Base-by-base conservation (phyloP, 169 alveolate genomes). In the Theileria parva region DNA sequence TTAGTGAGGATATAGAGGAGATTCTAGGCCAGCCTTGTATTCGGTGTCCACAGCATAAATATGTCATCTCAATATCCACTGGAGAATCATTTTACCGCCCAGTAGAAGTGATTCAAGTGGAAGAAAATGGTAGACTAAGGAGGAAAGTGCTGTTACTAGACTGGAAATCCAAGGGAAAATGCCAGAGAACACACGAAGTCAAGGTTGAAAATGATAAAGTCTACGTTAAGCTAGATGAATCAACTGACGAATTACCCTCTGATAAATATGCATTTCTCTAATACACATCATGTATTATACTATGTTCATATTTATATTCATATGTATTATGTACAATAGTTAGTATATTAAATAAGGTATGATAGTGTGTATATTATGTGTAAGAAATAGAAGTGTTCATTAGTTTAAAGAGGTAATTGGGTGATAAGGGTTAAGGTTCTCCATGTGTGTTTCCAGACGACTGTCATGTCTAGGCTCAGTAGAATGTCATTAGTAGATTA, bases 61-160 rank as follows among this genome's bases (percentile, higher is more conserved):
- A 84, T 69, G 66, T 88, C 0, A 88, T 88, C 4, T 88, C 93
- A 6, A 53, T 88, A 12, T 11, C 39, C 27, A 88, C 92, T 21
- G 93, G 93, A 12, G 89, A 88, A 37, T 85, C 93, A 32, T 88
- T 81, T 68, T 88, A 87, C 79, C 88, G 84, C 79, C 74, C 87
- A 15, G 87, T 77, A 6, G 79, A 78, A 11, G 77, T 85, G 25
- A 37, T 61, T 27, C 48, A 37, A 4, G 23, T n/a, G 12, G 66
- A 57, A 27, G 76, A 66, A 59, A 28, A 37, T 53, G 63, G 51
- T 0, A 70, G 21, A 6, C 68, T 70, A n/a, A n/a, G 28, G 34
- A 32, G 60, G 6, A 59, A 15, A 32, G 66, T 85, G 19, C 13
- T 27, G 0, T 37, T 68, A 2, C 66, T 78, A 5, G 91, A 79